Base-by-base conservation (phyloP, 306 rosid genomes). In the Lagenaria siceraria region DNA sequence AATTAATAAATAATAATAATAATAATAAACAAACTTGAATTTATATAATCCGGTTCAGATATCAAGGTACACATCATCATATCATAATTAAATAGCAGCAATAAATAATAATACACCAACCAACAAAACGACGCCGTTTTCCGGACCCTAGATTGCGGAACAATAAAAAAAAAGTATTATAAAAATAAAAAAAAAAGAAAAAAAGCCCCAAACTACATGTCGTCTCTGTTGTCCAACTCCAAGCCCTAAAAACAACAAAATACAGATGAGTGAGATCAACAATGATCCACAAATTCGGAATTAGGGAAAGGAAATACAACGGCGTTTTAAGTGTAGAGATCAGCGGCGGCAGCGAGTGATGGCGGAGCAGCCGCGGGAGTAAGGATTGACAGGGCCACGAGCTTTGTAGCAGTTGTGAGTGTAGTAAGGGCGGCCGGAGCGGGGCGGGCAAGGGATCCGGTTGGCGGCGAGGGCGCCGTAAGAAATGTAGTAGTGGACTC, bases 391-490 rank as follows among this genome's bases (percentile, higher is more conserved):
- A 0, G 98, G 95, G 61, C 93, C 96, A 78, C 93, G 87, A 5
- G 97, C 97, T 7, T 81, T 85, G 87, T 65, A 92, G 78, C 98
- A 94, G 82, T 89, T 85, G 56, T 86, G 91, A 13, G 98, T 94
- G 35, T 92, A 94, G 82, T 94, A 94, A 55, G 98, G 92, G 80
- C 98, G 82, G 0, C 98, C 98, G 1, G 98, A 94, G 38, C 98
- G 94, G 10, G 98, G 96, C 5, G 98, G 96, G 72, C 98, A 94
- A 0, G 97, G 98, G 84, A 94, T 87, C 64, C 97, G 81, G 77
- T 94, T 90, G 4, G 98, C 98, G 0, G 98, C 71, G 18, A 94
- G 96, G 0, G 98, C 98, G 13, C 97, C 97, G 68, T 94, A 94
- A 2, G 98, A 94, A 22, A 94, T 94, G 83, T 87, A 94, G 84